phyloP scores from a whole-genome alignment of 495 filamentous ascomycete genomes.

The Astrothelium subdiscretum region DNA sequence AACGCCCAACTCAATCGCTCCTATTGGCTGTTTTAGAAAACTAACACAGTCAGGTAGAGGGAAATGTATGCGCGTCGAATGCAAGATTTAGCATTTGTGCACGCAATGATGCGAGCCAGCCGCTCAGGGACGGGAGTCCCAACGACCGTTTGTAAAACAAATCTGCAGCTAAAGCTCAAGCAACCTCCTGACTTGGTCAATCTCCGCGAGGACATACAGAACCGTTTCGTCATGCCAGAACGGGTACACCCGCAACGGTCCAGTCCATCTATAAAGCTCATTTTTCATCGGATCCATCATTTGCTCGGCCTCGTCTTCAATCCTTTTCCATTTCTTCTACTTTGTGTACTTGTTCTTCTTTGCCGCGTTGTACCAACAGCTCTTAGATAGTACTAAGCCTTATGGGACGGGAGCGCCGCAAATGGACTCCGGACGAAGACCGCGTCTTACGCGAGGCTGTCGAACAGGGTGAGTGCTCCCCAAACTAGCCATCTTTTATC shows the following conservation, averaged over 20 bases:
- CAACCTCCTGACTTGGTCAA: neutral
- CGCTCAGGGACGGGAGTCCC: neutral
- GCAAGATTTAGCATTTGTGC: neutral
- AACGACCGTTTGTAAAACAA: neutral
- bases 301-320: neutral
- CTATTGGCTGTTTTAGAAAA: neutral
- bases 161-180: neutral
- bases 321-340: neutral
- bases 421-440: neutral
- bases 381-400: neutral
- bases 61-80: neutral
- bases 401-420: neutral
- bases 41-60: neutral
- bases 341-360: neutral
- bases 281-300: neutral
- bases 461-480: neutral
- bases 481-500: too few relatives aligned
- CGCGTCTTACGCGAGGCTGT: neutral
- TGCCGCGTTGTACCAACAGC: neutral
- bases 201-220: neutral
- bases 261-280: neutral
- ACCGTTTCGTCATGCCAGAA: constrained; percentile 1
- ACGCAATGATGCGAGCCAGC: neutral
- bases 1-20: neutral
- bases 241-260: neutral